Evolutionary conservation across 345 rosid species (phyloP).

Genomic region (Populus nigra): DNA sequence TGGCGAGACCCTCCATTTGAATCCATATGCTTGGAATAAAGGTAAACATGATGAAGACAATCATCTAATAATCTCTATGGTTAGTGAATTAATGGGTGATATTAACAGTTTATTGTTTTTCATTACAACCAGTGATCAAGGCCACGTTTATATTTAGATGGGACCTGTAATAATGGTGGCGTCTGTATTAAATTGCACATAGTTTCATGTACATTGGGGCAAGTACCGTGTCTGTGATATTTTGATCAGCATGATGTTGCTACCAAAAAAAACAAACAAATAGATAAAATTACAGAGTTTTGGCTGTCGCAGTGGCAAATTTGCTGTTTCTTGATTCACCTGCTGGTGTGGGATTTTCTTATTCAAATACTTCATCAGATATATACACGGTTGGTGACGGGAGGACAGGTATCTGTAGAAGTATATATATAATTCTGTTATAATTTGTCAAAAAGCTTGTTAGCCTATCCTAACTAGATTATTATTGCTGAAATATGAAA

Average conservation of each 20-base stretch:
- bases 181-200: background rate
- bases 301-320: slow-evolving; percentile 57
- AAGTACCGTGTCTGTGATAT: background rate
- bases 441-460: slow-evolving; percentile 18
- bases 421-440: background rate
- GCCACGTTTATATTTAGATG: background rate
- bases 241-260: background rate
- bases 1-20: slow-evolving; percentile 51
- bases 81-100: background rate
- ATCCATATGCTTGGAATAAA: slow-evolving; percentile 72
- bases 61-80: background rate
- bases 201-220: background rate
- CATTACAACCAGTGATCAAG: background rate
- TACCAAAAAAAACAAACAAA: background rate
- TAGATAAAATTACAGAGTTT: background rate
- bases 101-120: background rate
- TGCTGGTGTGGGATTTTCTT: slow-evolving; percentile 88
- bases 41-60: slow-evolving; percentile 28
- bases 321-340: slow-evolving; percentile 84
- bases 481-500: background rate
- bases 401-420: slow-evolving; percentile 54
- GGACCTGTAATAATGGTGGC: background rate
- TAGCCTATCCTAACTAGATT: slow-evolving; percentile 7
- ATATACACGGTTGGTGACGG: slow-evolving; percentile 58
- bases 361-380: slow-evolving; percentile 62